Conservation (phyloP, 1,284 basidiomycete species). For the Cronartium quercuum region DNA sequence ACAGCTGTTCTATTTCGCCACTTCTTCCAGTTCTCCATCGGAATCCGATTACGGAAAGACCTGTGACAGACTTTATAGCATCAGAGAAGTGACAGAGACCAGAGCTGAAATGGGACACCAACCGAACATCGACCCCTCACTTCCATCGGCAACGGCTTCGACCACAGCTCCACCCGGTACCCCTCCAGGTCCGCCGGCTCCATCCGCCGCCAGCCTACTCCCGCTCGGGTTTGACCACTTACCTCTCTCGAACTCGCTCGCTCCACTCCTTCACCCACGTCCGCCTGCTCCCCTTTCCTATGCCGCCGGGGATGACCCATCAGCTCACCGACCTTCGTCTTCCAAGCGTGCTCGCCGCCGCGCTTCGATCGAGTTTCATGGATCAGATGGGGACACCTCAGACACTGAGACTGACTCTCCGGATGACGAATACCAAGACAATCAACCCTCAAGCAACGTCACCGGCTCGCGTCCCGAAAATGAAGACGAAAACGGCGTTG, state of each 20-base stretch:
- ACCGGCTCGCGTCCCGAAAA: no score
- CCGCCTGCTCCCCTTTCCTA: not conserved
- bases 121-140: not conserved
- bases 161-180: not conserved
- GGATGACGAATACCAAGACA: not conserved
- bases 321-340: not conserved
- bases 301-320: not conserved
- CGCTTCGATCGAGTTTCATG: not conserved
- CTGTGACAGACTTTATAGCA: conserved; percentile 5
- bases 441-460: no score
- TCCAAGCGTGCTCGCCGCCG: not conserved
- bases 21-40: no score
- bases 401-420: not conserved
- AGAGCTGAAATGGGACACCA: not conserved
- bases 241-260: not conserved
- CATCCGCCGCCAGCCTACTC: no score
- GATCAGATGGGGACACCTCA: not conserved
- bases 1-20: no score
- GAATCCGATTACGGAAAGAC: no score
- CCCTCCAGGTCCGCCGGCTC: not conserved
- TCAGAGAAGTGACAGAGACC: not conserved
- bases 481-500: not conserved
- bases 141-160: not conserved
- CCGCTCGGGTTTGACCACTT: no score
- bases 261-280: not conserved